phyloP scores from a whole-genome alignment of 2,329 filamentous ascomycete genomes.

The Fusarium tanahbumbuense region DNA sequence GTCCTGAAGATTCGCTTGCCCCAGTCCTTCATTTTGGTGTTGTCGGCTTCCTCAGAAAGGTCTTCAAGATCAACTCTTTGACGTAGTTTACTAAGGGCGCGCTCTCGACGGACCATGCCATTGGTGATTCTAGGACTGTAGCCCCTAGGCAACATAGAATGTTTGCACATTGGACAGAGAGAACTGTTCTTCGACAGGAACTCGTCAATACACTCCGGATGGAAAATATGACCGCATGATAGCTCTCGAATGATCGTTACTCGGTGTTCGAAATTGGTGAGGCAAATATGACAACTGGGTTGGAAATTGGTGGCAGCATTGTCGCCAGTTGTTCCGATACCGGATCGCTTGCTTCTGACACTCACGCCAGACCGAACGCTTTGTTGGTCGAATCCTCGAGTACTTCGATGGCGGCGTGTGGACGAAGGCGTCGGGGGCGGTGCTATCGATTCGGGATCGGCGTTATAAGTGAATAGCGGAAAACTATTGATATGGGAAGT shows the following conservation, averaged over 20 bases:
- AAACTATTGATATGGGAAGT: slow-evolving; percentile 76
- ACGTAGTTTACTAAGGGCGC: slow-evolving; percentile 71
- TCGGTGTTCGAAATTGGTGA: slow-evolving; percentile 79
- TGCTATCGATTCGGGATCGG: slow-evolving; percentile 59
- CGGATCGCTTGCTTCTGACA: slow-evolving; percentile 55
- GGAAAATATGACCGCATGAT: slow-evolving; percentile 92
- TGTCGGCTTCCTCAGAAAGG: slow-evolving; percentile 49
- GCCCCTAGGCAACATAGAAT: slow-evolving; percentile 77
- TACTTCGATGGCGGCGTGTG: slow-evolving; percentile 47
- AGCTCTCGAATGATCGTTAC: slow-evolving; percentile 83
- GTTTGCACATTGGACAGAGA: slow-evolving; percentile 91
- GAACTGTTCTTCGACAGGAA: slow-evolving; percentile 84
- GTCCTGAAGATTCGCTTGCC: slow-evolving; percentile 51
- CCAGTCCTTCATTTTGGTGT: slow-evolving; percentile 52
- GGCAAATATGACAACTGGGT: slow-evolving; percentile 88
- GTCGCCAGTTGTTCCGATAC: slow-evolving; percentile 50
- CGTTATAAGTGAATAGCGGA: slow-evolving; percentile 81
- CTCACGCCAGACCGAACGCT: slow-evolving; percentile 47
- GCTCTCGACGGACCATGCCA: slow-evolving; percentile 85
- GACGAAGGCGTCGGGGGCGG: slow-evolving; percentile 54
- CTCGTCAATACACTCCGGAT: slow-evolving; percentile 89
- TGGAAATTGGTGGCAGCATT: slow-evolving; percentile 72
- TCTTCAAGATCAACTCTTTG: slow-evolving; percentile 62
- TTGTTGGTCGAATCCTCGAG: slow-evolving; percentile 48
- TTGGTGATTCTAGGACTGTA: slow-evolving; percentile 81